Conservation (phyloP, 345 rosid genomes). For the Bruguiera parviflora region DNA sequence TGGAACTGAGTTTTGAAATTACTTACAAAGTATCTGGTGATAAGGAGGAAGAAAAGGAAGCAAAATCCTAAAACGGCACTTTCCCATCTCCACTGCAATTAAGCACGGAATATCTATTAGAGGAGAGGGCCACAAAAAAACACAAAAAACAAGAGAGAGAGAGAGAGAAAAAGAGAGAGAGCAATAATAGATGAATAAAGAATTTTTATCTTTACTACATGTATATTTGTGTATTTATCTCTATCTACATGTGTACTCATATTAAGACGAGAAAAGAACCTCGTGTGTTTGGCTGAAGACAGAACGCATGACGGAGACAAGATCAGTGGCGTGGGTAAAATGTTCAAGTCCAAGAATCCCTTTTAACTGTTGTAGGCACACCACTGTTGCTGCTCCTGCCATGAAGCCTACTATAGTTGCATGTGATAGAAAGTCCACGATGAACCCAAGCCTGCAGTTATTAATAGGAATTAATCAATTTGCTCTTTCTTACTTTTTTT, state of each 20-base stretch:
- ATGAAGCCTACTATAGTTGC: constrained; percentile 97
- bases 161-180: background rate
- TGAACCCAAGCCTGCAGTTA: constrained; percentile 70
- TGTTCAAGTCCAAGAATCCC: constrained; percentile 76
- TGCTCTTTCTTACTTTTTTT: no score
- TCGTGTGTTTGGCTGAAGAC: constrained; percentile 67
- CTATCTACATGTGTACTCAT: no score
- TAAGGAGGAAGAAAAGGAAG: constrained; percentile 80
- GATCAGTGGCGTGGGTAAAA: constrained; percentile 79
- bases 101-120: background rate
- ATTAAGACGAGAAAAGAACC: constrained; percentile 30
- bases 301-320: constrained; percentile 76
- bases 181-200: no score
- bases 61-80: constrained; percentile 75
- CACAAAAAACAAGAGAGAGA: background rate
- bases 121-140: background rate
- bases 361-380: constrained; percentile 87
- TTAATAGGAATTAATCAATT: background rate
- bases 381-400: constrained; percentile 99
- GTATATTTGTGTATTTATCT: no score
- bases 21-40: constrained; percentile 73
- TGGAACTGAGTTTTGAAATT: background rate
- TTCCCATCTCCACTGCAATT: constrained; percentile 94
- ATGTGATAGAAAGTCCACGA: constrained; percentile 94
- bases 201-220: no score